Base-by-base conservation (phyloP, 371 early-diverging fungal species). In the Funneliformis caledonium region DNA sequence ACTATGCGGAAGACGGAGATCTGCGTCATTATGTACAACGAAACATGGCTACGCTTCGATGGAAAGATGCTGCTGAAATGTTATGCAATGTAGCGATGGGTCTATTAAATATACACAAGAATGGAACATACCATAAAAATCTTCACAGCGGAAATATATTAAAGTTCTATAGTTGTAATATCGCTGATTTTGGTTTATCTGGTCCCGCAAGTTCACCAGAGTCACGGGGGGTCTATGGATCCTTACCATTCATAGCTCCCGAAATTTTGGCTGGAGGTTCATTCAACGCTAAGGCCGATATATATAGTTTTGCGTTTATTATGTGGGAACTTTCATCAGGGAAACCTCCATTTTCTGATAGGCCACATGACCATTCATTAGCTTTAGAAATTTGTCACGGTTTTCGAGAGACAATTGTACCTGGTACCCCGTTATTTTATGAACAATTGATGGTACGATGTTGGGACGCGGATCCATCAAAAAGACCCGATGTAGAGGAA, bases 381-480 rank as follows among this genome's bases (percentile, higher is more conserved):
- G 78, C 78, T 26, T 78, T 78, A 52, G 78, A 78, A 50, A 78
- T 78, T 50, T 78, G 78, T 78, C 78, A 68, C 68, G 78, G 78
- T n/a, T 78, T 67, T 56, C 26, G 78, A 68, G 78, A 78, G 33
- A 14, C 78, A 31, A 68, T 68, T 12, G 50, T 67, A 22, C 69
- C 78, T 8, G 65, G 68, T 3, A 68, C 52, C 12, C 78, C 78
- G 33, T 16, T 52, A 43, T 78, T 78, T n/a, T 78, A 78, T 68
- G 69, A 78, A 68, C 14, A 78, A 52, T 68, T 78, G 19, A 78
- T 78, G 69, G 2, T 14, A 22, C 16, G 45, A 50, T 78, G 78
- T 37, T 78, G 76, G 76, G 47, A 76, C 48, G 76, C 76, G 11
- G 37, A 76, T 76, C 76, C 76, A 22, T 22, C 14, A 50, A 67